Evolutionary conservation across 2,329 filamentous ascomycete species (phyloP).

Genomic region (Pseudopyrenochaeta lycopersici): DNA sequence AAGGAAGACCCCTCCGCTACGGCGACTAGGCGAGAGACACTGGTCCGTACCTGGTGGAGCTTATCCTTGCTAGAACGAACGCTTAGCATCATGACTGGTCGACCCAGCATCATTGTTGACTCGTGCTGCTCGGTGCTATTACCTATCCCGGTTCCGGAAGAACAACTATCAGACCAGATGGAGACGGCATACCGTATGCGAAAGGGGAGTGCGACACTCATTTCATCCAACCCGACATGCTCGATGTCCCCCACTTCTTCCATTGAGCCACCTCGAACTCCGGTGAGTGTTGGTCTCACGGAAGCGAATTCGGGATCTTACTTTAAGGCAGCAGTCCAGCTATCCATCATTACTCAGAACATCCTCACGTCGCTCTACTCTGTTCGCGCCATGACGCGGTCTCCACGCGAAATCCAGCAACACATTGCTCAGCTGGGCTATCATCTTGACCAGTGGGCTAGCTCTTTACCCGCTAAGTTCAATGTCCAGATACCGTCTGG

Average conservation of each 20-base stretch:
- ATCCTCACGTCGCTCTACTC: conserved; percentile 50
- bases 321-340: conserved; percentile 35
- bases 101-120: conserved; percentile 49
- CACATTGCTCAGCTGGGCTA: conserved; percentile 40
- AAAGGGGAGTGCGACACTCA: conserved; percentile 4
- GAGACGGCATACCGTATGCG: conserved; percentile 15
- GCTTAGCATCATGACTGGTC: conserved; percentile 50
- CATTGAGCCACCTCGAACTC: conserved; percentile 7
- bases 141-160: conserved; percentile 37
- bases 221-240: neutral
- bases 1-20: conserved; percentile 44
- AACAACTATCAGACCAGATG: conserved; percentile 18
- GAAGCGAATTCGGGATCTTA: conserved; percentile 32
- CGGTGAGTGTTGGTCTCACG: conserved; percentile 1
- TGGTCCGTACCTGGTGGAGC: conserved; percentile 54
- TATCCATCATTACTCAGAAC: conserved; percentile 46
- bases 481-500: conserved; percentile 30
- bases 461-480: conserved; percentile 39
- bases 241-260: conserved; percentile 3
- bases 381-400: conserved; percentile 38
- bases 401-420: conserved; percentile 46
- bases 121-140: conserved; percentile 46
- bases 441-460: conserved; percentile 47
- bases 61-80: conserved; percentile 52
- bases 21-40: conserved; percentile 43